Percentiles rank a stretch among this genome's conserved stretches.
Evolutionary conservation across 148 eudicot genomes (phyloP).

Genomic region (Vaccinium macrocarpon): DNA sequence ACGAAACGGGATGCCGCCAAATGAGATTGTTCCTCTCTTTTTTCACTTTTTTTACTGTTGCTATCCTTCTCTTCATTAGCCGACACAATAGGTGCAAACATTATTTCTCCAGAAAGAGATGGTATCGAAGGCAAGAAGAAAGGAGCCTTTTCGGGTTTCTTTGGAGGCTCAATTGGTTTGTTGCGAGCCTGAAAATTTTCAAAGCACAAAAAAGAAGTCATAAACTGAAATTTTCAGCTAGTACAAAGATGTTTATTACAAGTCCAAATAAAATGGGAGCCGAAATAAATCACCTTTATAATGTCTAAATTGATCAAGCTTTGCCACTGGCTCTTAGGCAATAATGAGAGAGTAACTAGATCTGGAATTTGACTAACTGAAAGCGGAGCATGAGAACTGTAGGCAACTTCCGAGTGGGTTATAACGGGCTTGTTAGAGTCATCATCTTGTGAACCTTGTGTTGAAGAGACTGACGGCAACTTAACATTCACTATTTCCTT

Average conservation of each 20-base stretch:
- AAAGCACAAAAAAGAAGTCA: neutral
- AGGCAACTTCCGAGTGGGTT: constrained; percentile 26
- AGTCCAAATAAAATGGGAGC: constrained; percentile 7
- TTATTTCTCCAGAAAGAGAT: constrained; percentile 80
- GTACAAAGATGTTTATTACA: neutral
- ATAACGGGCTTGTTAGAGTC: constrained; percentile 32
- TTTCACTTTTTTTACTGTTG: constrained; percentile 24
- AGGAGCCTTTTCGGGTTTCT: constrained; percentile 91
- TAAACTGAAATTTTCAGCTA: neutral
- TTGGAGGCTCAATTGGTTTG: constrained; percentile 94
- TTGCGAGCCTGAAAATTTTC: constrained; percentile 62
- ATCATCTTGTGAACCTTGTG: constrained; percentile 38
- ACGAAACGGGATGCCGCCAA: constrained; percentile 51
- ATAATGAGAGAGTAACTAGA: constrained; percentile 81
- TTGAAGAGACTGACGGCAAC: constrained; percentile 69
- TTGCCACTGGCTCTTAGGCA: constrained; percentile 99
- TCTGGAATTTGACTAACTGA: constrained; percentile 73
- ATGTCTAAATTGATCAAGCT: constrained; percentile 92
- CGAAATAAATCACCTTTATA: constrained; percentile 56
- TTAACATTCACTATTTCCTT: constrained; percentile 65
- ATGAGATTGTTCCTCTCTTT: constrained; percentile 24
- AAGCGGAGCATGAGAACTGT: constrained; percentile 17
- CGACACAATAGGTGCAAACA: constrained; percentile 51
- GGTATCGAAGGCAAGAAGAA: constrained; percentile 93
- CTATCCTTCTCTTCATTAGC: constrained; percentile 41